Base-by-base conservation (phyloP, 176 grass and related monocot genomes). In the Raddia distichophylla region DNA sequence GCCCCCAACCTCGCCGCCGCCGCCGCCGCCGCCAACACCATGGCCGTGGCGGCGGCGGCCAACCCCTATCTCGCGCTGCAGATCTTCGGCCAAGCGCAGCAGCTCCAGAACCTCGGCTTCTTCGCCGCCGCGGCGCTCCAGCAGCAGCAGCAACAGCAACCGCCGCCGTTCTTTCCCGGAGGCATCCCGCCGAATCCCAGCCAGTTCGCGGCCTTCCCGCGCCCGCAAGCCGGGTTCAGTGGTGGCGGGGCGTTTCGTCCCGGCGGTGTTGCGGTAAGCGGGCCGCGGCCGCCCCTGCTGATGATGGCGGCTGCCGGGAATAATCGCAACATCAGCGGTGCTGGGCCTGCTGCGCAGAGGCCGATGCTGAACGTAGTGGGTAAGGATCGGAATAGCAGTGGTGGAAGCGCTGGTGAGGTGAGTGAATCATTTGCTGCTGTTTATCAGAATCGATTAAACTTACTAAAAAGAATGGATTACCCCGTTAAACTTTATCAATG, bases 31-130 rank as follows among this genome's bases (percentile, higher is more conserved):
- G 11, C 71, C 48, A 89, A 89, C 14, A 83, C 87, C 57, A 89
- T 89, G 78, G 87, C 65, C 14, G 82, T 72, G 2, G 83, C 60
- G 14, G 83, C 88, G 32, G 78, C 78, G 59, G 82, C 83, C 10
- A 90, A 82, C 73, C 88, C 88, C 77, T 85, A 78, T 67, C 78
- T 90, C 19, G 88, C 83, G 50, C 68, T 90, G 65, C 88, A 90
- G 73, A 67, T 90, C 19, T 80, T 90, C 8, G 73, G 78, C 43
- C 88, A 90, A 67, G 88, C 88, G 51, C 88, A 90, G 83, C 88
- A 82, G 88, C 78, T 90, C 59, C 88, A 90, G 83, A 90, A 77
- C 45, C 73, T 86, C 59, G 73, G 87, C 3, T 86, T 86, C 73
- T 73, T 90, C 44, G 83, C 88, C 59, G 83, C 87, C 50, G 83